Base-by-base conservation (phyloP, 805 yeast genomes). In the Tetrapisispora namnaoensis region DNA sequence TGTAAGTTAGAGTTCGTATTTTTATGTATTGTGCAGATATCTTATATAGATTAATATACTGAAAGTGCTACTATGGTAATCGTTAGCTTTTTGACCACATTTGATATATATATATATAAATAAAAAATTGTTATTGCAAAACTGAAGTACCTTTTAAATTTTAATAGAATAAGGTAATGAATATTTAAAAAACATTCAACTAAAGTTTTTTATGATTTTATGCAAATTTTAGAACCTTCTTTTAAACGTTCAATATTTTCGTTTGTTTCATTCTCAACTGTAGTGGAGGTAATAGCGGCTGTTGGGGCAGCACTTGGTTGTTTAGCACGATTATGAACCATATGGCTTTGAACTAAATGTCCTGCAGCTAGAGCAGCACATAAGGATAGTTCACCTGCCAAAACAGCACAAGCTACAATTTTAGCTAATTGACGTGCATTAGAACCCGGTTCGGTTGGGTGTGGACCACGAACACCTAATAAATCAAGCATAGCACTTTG, bases 291-390 rank as follows among this genome's bases (percentile, higher is more conserved):
- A 14, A 42, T 20, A 4, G 32, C 45, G 4, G 35, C 28, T 24
- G 28, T 24, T 42, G 36, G 42, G n/a, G 32, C 28, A 17, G 68
- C 55, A 10, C 63, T 68, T 14, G 77, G 68, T 37, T 75, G 75
- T 50, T 75, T 76, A 48, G 79, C 76, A 68, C 99, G 82, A 74
- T 93, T 93, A 64, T 85, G 96, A 51, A 80, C 82, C 99, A 93
- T 93, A 69, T 93, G 99, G 57, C 95, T 84, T 73, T 88, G 95
- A 37, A 93, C 99, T 59, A 93, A 77, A 70, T 93, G 99, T 44
- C 99, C 99, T 28, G 98, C 98, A 10, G 98, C 98, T 56, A 93
- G 78, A 1, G 99, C 99, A 44, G 96, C 78, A 70, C 95, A 85
- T 57, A 93, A 76, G 2, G 98, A 91, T 49, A 93, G 75, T 68